phyloP scores from a whole-genome alignment of 2,329 filamentous ascomycete species.

The Escovopsis sp. region DNA sequence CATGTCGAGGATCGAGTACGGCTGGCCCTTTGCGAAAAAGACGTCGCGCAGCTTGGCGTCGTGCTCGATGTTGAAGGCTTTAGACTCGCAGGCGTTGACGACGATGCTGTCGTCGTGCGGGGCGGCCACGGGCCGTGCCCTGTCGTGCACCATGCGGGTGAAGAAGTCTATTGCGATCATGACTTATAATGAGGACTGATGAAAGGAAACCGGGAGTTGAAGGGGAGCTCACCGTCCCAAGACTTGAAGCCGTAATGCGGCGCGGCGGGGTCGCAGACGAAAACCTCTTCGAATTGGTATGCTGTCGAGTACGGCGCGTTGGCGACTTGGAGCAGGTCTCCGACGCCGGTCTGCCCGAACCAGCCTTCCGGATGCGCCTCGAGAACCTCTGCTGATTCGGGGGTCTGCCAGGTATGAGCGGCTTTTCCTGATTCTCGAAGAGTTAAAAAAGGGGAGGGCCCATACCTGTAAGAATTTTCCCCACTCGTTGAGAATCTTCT shows the following conservation, averaged over 20 bases:
- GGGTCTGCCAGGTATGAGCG: conserved; percentile 19
- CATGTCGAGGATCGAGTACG: conserved; percentile 52
- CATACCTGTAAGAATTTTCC: conserved; percentile 34
- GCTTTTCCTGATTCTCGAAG: neutral
- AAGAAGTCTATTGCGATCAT: conserved; percentile 38
- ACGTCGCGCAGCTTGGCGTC: conserved; percentile 39
- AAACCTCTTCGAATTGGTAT: conserved; percentile 44
- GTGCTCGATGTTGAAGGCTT: conserved; percentile 35
- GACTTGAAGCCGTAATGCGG: conserved; percentile 46
- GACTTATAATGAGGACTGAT: neutral
- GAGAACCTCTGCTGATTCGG: conserved; percentile 38
- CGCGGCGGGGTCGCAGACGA: conserved; percentile 39
- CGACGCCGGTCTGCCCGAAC: conserved; percentile 35
- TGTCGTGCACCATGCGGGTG: conserved; percentile 39
- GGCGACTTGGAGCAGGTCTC: conserved; percentile 36
- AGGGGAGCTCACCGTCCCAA: conserved; percentile 39
- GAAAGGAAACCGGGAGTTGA: neutral
- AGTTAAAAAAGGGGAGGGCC: neutral
- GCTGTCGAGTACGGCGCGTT: conserved; percentile 28
- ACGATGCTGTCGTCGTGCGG: conserved; percentile 40
- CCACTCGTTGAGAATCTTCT: conserved; percentile 43
- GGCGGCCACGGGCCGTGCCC: conserved; percentile 40
- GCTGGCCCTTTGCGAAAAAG: conserved; percentile 58
- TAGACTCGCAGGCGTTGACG: conserved; percentile 51
- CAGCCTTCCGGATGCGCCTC: conserved; percentile 31